Evolutionary conservation across 352 stramenopile genomes (phyloP).

Genomic region (Phytopythium mirpurense): DNA sequence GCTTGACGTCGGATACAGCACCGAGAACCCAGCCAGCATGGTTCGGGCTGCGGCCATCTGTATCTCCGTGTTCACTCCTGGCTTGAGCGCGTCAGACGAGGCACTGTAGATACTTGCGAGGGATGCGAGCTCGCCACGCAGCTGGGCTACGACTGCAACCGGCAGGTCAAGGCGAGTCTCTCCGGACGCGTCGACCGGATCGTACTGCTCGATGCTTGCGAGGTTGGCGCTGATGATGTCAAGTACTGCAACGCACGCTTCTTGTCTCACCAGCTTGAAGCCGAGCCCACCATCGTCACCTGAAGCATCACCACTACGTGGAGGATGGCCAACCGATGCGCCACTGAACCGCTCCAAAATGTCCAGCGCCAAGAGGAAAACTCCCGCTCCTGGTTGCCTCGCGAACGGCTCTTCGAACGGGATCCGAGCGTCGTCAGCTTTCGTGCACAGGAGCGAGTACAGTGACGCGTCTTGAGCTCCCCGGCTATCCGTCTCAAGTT

Average conservation of each 20-base stretch:
- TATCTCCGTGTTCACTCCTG: slow-evolving; percentile 15
- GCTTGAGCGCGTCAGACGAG: not conserved
- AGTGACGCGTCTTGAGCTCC: slow-evolving; percentile 6
- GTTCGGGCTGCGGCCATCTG: slow-evolving; percentile 54
- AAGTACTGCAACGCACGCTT: slow-evolving; percentile 35
- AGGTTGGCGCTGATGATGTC: slow-evolving; percentile 66
- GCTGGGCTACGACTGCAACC: slow-evolving; percentile 17
- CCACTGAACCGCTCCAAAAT: slow-evolving; percentile 41
- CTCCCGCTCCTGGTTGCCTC: slow-evolving; percentile 51
- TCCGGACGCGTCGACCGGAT: slow-evolving; percentile 26
- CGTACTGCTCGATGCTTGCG: slow-evolving; percentile 49
- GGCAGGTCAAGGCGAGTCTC: slow-evolving; percentile 33
- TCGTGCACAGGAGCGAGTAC: slow-evolving; percentile 1
- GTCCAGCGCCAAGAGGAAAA: slow-evolving; percentile 41
- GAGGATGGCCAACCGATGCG: not conserved
- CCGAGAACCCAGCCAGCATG: slow-evolving; percentile 53
- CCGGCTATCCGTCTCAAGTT: slow-evolving; percentile 1
- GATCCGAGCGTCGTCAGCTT: slow-evolving; percentile 4
- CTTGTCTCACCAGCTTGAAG: not conserved
- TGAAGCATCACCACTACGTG: not conserved
- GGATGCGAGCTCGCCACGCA: slow-evolving; percentile 46
- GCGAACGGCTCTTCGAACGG: slow-evolving; percentile 78
- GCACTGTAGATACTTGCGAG: slow-evolving; percentile 28
- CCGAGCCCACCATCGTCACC: not conserved
- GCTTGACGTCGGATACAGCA: slow-evolving; percentile 55